Base-by-base conservation (phyloP, 1,284 basidiomycete species). In the Papiliotrema terrestris region DNA sequence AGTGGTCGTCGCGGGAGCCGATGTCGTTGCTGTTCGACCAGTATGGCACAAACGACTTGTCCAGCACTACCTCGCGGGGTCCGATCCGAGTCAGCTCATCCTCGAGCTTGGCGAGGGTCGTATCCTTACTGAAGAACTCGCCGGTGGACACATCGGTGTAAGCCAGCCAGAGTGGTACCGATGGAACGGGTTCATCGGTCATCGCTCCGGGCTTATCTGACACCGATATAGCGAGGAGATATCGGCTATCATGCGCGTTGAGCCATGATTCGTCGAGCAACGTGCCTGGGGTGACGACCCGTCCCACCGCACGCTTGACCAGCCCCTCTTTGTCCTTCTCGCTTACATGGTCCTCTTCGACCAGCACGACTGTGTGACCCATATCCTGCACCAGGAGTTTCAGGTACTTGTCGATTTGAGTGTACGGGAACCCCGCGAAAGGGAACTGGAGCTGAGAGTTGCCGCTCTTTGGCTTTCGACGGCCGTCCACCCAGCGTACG, bases 141-240 rank as follows among this genome's bases (percentile, higher is more conserved):
- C 93, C 92, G 0, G 93, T 96, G 4, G 92, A 93, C n/a, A 94
- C 84, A 70, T 97, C 94, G 26, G 91, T 91, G 86, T 92, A 96
- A 2, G 92, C 91, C 32, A 96, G 77, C 3, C 87, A 88, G 13
- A 72, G 38, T 8, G 60, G 51, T 1, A 52, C 45, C 13, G 39
- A 25, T 8, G 49, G 25, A 15, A 67, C 54, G 1, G 26, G 15
- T 4, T 49, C 38, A n/a, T 20, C 29, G 32, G 13, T 44, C 11
- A 57, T 39, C 32, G 44, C 51, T 37, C 53, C 13, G 53, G 58
- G 52, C 42, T 37, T 46, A 35, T 55, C 54, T n/a, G 29, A 29
- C 4, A 75, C 37, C n/a, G 79, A 78, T 43, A 94, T 79, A 8
- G 91, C 83, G 23, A 96, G 82, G 36, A 97, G 81, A 67, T 89